Conservation (phyloP, 495 filamentous ascomycete genomes). For the Neurospora sp. region DNA sequence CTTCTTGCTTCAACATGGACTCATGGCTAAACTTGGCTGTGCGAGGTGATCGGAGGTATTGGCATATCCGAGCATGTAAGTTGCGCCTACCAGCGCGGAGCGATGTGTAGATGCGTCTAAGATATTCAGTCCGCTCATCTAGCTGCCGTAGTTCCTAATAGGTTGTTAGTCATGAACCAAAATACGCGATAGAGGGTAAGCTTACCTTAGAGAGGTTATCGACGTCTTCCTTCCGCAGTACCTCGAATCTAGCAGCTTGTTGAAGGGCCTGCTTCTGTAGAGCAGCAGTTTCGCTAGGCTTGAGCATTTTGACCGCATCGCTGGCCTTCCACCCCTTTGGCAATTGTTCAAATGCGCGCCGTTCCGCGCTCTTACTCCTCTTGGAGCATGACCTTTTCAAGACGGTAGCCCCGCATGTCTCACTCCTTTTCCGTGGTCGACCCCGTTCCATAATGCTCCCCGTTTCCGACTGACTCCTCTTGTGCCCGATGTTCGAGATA, state of each 20-base stretch:
- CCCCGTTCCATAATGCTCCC: slow-evolving; percentile 52
- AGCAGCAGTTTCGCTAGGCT: slow-evolving; percentile 39
- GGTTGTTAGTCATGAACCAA: neutral
- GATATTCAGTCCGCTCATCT: slow-evolving; percentile 64
- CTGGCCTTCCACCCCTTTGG: slow-evolving; percentile 47
- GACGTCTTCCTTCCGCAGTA: slow-evolving; percentile 57
- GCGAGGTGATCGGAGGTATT: slow-evolving; percentile 54
- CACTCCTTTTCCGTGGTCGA: slow-evolving; percentile 40
- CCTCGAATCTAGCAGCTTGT: slow-evolving; percentile 56
- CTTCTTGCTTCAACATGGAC: slow-evolving; percentile 62
- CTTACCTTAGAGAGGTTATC: slow-evolving; percentile 52
- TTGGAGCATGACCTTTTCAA: slow-evolving; percentile 25
- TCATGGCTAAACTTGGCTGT: slow-evolving; percentile 56
- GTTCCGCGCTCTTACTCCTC: slow-evolving; percentile 34
- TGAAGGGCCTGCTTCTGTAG: slow-evolving; percentile 53
- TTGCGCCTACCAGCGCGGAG: slow-evolving; percentile 56
- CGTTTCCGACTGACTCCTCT: slow-evolving; percentile 45
- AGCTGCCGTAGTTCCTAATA: slow-evolving; percentile 53
- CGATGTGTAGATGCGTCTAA: slow-evolving; percentile 58
- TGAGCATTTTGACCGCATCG: slow-evolving; percentile 39
- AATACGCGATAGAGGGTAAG: neutral
- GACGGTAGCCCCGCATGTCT: slow-evolving; percentile 22
- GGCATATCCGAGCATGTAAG: slow-evolving; percentile 57
- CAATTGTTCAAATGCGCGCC: slow-evolving; percentile 43
- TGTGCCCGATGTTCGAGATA: slow-evolving; percentile 17